These are phyloP conservation scores for Ustilago loliicola DNA, from an alignment of 1,284 basidiomycete genomes.

Conservation along the genomic window DNA sequence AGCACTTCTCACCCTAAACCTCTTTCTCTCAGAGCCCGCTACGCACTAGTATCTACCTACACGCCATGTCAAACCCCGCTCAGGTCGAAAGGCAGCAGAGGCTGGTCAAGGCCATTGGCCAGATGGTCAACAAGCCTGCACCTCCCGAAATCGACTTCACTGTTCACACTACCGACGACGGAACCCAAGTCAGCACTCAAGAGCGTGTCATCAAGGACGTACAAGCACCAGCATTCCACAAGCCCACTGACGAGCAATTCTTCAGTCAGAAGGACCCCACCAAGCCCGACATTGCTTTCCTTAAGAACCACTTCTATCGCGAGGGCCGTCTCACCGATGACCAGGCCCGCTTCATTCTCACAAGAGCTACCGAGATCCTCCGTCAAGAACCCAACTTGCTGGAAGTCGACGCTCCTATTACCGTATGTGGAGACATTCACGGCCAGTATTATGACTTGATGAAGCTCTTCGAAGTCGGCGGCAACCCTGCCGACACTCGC, in stretches of 20 bases:
- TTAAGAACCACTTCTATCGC: conserved; percentile 99
- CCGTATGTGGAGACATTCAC: conserved; percentile 72
- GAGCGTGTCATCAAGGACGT: conserved; percentile 72
- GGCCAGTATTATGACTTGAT: conserved; percentile 70
- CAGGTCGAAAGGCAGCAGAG: conserved; percentile 51
- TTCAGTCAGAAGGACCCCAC: conserved; percentile 65
- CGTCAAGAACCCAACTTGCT: conserved; percentile 88
- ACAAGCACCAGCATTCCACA: conserved; percentile 80
- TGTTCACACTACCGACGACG: conserved; percentile 71
- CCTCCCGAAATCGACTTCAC: conserved; percentile 71
- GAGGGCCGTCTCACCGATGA: conserved; percentile 90
- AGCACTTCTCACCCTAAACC: background rate
- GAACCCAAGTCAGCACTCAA: conserved; percentile 71
- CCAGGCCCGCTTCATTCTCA: conserved; percentile 87
- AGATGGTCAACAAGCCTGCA: conserved; percentile 64
- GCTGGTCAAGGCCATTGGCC: conserved; percentile 61
- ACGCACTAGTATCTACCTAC: conserved; percentile 3
- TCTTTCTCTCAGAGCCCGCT: background rate
- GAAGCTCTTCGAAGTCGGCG: conserved; percentile 70
- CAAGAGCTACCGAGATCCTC: conserved; percentile 80
- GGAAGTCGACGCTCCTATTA: conserved; percentile 92
- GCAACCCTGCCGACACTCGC: conserved; percentile 69
- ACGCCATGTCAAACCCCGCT: conserved; percentile 24
- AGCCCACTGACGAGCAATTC: conserved; percentile 93
- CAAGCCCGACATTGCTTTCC: conserved; percentile 82